phyloP scores from a whole-genome alignment of 768 basidiomycete genomes.

The Collybiopsis luxurians region DNA sequence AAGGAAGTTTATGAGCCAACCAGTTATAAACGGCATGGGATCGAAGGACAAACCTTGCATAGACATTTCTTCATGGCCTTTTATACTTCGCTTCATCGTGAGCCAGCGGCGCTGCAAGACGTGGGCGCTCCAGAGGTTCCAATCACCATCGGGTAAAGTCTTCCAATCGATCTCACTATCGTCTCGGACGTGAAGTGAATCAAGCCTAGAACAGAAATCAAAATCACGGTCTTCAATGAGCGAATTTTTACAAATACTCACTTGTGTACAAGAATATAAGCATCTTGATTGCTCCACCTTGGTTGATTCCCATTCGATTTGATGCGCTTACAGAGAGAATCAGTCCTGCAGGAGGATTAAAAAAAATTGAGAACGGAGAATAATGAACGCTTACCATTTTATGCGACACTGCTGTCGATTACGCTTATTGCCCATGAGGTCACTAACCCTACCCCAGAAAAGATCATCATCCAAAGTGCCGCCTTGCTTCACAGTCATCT shows the following conservation, averaged over 20 bases:
- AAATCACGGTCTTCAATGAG: slow-evolving; percentile 6
- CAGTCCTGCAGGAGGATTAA: slow-evolving; percentile 51
- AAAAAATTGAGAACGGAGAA: background rate
- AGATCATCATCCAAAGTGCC: slow-evolving; percentile 74
- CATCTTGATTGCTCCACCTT: slow-evolving; percentile 75
- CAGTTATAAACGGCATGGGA: background rate
- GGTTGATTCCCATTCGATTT: slow-evolving; percentile 71
- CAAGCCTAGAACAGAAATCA: slow-evolving; percentile 47
- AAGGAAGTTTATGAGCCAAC: background rate
- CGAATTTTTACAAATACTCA: slow-evolving; percentile 28
- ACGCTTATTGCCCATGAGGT: slow-evolving; percentile 72
- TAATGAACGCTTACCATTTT: slow-evolving; percentile 59
- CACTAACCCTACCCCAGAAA: slow-evolving; percentile 78
- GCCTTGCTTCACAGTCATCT: slow-evolving; percentile 72
- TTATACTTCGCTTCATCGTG: slow-evolving; percentile 74
- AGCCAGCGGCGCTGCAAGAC: slow-evolving; percentile 77
- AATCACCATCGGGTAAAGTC: slow-evolving; percentile 63
- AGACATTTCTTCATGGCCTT: slow-evolving; percentile 78
- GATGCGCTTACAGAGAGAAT: slow-evolving; percentile 66
- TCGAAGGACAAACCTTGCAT: slow-evolving; percentile 54
- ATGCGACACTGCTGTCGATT: slow-evolving; percentile 84
- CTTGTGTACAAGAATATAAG: slow-evolving; percentile 82
- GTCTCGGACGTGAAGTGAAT: slow-evolving; percentile 69
- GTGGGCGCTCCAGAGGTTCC: slow-evolving; percentile 87
- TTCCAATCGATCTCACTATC: slow-evolving; percentile 90